Base-by-base conservation (phyloP, 768 basidiomycete species). In the Russula sp. region DNA sequence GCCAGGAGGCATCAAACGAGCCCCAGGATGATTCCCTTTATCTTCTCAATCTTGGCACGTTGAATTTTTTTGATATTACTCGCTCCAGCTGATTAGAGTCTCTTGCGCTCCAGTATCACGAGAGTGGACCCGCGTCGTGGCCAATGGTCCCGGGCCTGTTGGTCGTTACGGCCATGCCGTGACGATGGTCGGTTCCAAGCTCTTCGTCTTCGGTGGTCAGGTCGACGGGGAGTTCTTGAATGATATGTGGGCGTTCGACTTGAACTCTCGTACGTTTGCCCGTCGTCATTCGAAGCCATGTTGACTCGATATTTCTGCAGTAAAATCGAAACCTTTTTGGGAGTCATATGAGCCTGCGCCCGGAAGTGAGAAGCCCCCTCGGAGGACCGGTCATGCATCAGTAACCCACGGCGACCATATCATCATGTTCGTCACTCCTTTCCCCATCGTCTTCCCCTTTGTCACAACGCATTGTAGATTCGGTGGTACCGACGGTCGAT, bases 151-250 rank as follows among this genome's bases (percentile, higher is more conserved):
- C 3, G 81, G 86, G 0, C 97, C 97, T 0, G 82, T 82, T 8
- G 97, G 97, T 13, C 83, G 97, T 58, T 98, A 99, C 72, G 97
- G 97, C 0, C 97, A 99, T 75, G 90, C 95, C 1, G 95, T 94
- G 14, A 86, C 92, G 11, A 95, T 99, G 90, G 82, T 84, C 50
- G 92, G 89, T 48, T 91, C 90, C 67, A 90, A 85, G 74, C 97
- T 99, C 78, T 92, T 91, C 73, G 83, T 98, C 34, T 98, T 97
- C 71, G 97, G 96, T 63, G 97, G 97, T 22, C 97, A 98, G 75
- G 92, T 94, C 10, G 92, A 96, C 67, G 93, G 94, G 34, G 84
- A 90, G 71, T 98, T 98, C 74, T 79, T 97, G 74, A 92, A 95
- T 71, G 97, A 99, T 74, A 75, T 99, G 28, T 97, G 94, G 93